Percentiles rank a stretch among this genome's conserved stretches.
These are phyloP conservation scores for Candida oleophila DNA, from an alignment of 805 yeast species.

Conservation along the genomic window DNA sequence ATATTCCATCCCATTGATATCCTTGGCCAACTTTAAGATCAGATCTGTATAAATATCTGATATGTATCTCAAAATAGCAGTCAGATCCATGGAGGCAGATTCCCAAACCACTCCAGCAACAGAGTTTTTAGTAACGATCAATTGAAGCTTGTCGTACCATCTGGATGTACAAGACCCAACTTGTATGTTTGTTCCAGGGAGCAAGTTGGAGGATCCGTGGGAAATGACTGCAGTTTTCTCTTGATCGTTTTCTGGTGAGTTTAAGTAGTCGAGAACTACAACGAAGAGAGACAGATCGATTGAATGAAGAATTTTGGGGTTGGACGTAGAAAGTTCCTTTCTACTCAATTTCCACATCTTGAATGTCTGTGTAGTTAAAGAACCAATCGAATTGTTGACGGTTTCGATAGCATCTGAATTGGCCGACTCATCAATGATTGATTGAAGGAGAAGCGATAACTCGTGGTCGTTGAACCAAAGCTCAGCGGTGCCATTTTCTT, in stretches of 20 bases:
- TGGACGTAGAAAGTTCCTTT: conserved; percentile 37
- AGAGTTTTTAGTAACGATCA: conserved; percentile 53
- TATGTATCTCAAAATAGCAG: conserved; percentile 55
- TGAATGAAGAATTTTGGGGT: conserved; percentile 29
- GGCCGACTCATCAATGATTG: conserved; percentile 39
- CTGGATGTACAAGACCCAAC: conserved; percentile 57
- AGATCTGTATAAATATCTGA: conserved; percentile 60
- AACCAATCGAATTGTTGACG: conserved; percentile 49
- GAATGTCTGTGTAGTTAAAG: conserved; percentile 54
- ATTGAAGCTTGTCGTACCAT: conserved; percentile 59
- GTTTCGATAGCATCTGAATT: conserved; percentile 34
- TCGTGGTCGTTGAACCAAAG: conserved; percentile 57
- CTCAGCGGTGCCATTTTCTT: conserved; percentile 19
- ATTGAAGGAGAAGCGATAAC: conserved; percentile 42
- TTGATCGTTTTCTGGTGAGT: conserved; percentile 44
- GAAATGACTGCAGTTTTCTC: conserved; percentile 50
- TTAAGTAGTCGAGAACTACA: conserved; percentile 46
- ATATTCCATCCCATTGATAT: conserved; percentile 56
- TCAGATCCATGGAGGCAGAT: conserved; percentile 56
- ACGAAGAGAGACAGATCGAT: conserved; percentile 54
- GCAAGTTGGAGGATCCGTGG: conserved; percentile 50
- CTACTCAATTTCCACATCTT: conserved; percentile 50
- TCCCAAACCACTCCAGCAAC: conserved; percentile 64
- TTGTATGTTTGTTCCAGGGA: conserved; percentile 46
- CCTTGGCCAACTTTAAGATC: conserved; percentile 54